Conservation (phyloP, 1,139 yeast species). For the Suhomyces taliae region DNA sequence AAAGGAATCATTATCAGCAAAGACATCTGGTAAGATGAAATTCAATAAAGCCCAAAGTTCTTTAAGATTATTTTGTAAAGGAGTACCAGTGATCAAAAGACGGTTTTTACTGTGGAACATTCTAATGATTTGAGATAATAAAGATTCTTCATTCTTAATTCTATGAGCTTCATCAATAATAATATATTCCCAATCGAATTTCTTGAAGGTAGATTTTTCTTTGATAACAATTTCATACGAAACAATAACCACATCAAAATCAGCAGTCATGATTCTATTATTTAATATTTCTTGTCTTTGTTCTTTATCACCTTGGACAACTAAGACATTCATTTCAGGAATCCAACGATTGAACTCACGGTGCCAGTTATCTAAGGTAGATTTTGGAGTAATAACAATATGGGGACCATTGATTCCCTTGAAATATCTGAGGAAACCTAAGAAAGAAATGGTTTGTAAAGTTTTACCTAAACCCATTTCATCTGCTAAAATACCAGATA, state of each 20-base stretch:
- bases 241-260: constrained; percentile 71
- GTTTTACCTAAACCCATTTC: constrained; percentile 99
- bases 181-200: constrained; percentile 72
- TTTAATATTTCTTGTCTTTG: constrained; percentile 55
- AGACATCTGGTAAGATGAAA: constrained; percentile 74
- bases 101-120: constrained; percentile 70
- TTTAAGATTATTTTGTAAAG: constrained; percentile 73
- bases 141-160: constrained; percentile 74
- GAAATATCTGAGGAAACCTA: constrained; percentile 67
- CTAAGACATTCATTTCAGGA: constrained; percentile 68
- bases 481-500: constrained; percentile 92
- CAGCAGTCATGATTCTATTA: constrained; percentile 53
- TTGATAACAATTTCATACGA: constrained; percentile 77
- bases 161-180: constrained; percentile 82
- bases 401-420: constrained; percentile 69
- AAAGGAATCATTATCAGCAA: constrained; percentile 70
- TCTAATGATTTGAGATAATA: constrained; percentile 72
- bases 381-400: constrained; percentile 72
- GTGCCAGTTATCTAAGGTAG: constrained; percentile 78
- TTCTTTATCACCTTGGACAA: constrained; percentile 74
- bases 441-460: constrained; percentile 83
- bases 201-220: constrained; percentile 64
- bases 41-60: constrained; percentile 81
- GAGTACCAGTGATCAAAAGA: constrained; percentile 77
- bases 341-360: constrained; percentile 79